Base-by-base conservation (phyloP, 768 basidiomycete genomes). In the Galerina sulciceps region DNA sequence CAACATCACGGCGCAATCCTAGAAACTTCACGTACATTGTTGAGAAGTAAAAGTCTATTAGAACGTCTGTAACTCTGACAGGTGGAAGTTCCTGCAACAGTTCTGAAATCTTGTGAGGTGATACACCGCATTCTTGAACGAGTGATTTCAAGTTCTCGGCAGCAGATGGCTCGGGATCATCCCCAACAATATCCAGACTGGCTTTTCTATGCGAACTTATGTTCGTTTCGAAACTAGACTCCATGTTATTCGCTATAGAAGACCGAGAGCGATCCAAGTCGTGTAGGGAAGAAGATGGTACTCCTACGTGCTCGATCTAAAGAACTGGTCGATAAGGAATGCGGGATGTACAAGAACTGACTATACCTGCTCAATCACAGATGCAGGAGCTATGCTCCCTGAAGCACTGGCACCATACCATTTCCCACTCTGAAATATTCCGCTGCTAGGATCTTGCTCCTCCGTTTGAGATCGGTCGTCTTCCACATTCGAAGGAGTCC, bases 111-210 rank as follows among this genome's bases (percentile, higher is more conserved):
- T 94, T 94, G 60, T 94, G 90, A 1, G 94, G 92, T 15, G 90
- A 86, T 37, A 96, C 93, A 6, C 95, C 95, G 71, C 92, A 98
- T 71, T 98, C 94, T 72, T 91, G 90, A 37, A 96, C 89, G 36
- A 98, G 81, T 44, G 86, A 86, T 69, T 90, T 90, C 48, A 96
- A 75, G 65, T 92, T 94, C 69, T 95, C 93, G 2, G 85, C 91
- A 13, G 93, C 89, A 14, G 81, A 78, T 10, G 79, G 78, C 61
- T 84, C 82, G 23, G 74, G 58, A 43, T 81, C 82, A 48, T 77
- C 76, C 35, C 72, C 80, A 20, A 82, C 80, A 36, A 61, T 56
- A 17, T 66, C 69, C 11, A 68, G 53, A 26, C 50, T 61, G 40
- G 64, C 48, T 17, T 58, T 63, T 5, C 58, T 48, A 40, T 51